phyloP scores from a whole-genome alignment of 2,329 filamentous ascomycete species.

The Fusarium aywerte region DNA sequence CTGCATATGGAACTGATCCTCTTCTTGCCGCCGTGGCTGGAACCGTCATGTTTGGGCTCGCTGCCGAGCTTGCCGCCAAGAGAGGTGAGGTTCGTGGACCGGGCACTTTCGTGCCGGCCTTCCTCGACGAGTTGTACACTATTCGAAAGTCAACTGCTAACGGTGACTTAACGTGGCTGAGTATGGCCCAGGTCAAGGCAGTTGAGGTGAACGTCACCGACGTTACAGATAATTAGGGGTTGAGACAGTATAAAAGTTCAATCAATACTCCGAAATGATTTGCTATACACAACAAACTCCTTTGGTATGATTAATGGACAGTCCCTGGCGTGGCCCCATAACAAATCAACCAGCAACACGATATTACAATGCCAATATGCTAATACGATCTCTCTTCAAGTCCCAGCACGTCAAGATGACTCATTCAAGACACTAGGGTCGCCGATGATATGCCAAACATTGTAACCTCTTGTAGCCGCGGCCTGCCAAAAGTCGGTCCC shows the following conservation, averaged over 20 bases:
- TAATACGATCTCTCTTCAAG: background rate
- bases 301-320: background rate
- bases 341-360: background rate
- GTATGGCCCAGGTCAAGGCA: slow-evolving; percentile 60
- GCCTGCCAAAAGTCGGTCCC: slow-evolving; percentile 45
- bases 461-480: slow-evolving; percentile 35
- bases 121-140: slow-evolving; percentile 76
- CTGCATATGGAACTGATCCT: slow-evolving; percentile 70
- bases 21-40: slow-evolving; percentile 79
- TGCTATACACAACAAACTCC: slow-evolving; percentile 10
- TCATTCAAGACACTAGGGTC: slow-evolving; percentile 43
- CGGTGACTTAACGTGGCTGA: slow-evolving; percentile 63
- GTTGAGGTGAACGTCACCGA: slow-evolving; percentile 46
- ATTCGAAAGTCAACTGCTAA: slow-evolving; percentile 60
- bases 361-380: background rate
- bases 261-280: slow-evolving; percentile 6
- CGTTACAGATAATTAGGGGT: slow-evolving; percentile 12
- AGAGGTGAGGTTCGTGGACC: slow-evolving; percentile 76
- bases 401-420: slow-evolving; percentile 6
- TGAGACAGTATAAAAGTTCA: background rate
- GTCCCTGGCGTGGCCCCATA: background rate
- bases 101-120: slow-evolving; percentile 85
- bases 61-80: slow-evolving; percentile 75
- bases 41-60: slow-evolving; percentile 79
- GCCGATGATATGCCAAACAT: slow-evolving; percentile 46